Base-by-base conservation (phyloP, 352 stramenopile species). In the Phytopythium cucurbitacearum region DNA sequence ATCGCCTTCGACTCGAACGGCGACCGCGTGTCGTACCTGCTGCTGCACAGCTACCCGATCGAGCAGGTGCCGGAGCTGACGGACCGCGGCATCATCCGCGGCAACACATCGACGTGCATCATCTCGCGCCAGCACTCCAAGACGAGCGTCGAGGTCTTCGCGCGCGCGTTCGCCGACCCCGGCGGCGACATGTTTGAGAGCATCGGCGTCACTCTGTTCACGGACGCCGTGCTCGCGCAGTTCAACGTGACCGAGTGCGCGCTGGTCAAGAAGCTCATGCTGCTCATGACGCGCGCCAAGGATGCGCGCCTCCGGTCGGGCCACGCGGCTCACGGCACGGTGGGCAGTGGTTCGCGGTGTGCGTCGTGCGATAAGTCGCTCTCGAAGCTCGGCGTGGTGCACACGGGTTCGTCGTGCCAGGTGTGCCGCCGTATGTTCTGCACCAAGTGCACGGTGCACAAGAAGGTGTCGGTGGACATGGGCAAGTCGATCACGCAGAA, bases 261-360 rank as follows among this genome's bases (percentile, higher is more conserved):
- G 13, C 72, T 87, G 56, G 57, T 82, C 56, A 89, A 83, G 57
- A 89, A 89, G 55, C 64, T 89, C 4, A 75, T 65, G 49, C 85
- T 75, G 75, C 68, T 87, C 45, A 72, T 85, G 40, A 54, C 49
- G 10, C 37, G 40, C 8, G 48, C 48, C 10, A 54, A 38, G 6
- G 48, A 54, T 16, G 48, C 34, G 36, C 64, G 43, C 11, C 58
- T 51, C 36, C 52, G 65, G 1, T 28, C 21, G 21, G 48, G 15
- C 33, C 53, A 73, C 49, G 55, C 59, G 4, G 52, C 61, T 11
- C 65, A 67, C 36, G 51, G 42, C 36, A 16, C n/a, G 60, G 51
- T 55, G 15, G 43, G 7, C 37, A 49, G 9, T 39, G 40, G 42
- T 2, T 57, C 32, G 21, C 21, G 59, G 0, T 79, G 69, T 33